A percentile compares a stretch with the other conserved stretches of the same genome.
These are phyloP conservation scores for Hirschfeldia incana DNA, from an alignment of 345 rosid species.

Conservation along the genomic window DNA sequence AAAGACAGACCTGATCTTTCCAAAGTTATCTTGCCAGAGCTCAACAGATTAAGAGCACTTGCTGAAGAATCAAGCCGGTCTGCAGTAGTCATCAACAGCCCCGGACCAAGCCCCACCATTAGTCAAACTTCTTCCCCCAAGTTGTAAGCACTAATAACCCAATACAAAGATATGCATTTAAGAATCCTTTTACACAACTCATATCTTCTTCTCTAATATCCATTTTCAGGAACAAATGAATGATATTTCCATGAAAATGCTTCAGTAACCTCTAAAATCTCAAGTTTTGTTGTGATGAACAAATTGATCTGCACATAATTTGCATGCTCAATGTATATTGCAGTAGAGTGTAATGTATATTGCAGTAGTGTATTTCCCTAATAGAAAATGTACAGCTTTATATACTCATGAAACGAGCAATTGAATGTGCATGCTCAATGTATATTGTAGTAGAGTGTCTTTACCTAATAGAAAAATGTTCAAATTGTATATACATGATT, in stretches of 20 bases:
- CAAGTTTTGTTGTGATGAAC: neutral
- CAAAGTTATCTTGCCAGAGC: conserved; percentile 64
- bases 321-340: too few species aligned
- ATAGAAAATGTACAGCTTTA: neutral
- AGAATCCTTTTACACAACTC: conserved; percentile 10
- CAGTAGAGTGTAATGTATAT: too few species aligned
- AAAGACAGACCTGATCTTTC: conserved; percentile 88
- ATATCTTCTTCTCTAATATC: conserved; percentile 3
- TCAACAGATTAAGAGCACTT: conserved; percentile 57
- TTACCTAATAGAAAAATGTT: conserved; percentile 17
- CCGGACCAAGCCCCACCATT: conserved; percentile 39
- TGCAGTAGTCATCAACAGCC: conserved; percentile 32
- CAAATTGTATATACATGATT: conserved; percentile 24
- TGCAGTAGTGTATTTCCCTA: too few species aligned
- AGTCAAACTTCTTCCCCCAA: conserved; percentile 36
- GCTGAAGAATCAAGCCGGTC: conserved; percentile 54
- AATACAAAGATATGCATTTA: conserved; percentile 9
- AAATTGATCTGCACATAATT: too few species aligned
- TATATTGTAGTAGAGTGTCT: conserved; percentile 8
- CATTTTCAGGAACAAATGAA: conserved; percentile 29
- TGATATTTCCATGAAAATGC: neutral
- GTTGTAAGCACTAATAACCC: conserved; percentile 25
- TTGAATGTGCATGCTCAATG: conserved; percentile 3
- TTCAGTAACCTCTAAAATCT: conserved; percentile 3
- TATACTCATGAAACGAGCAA: conserved; percentile 6